Percentiles rank a stretch among this genome's conserved stretches.
phyloP scores from a whole-genome alignment of 1,139 yeast genomes.

The Magnusiomyces starmeri region DNA sequence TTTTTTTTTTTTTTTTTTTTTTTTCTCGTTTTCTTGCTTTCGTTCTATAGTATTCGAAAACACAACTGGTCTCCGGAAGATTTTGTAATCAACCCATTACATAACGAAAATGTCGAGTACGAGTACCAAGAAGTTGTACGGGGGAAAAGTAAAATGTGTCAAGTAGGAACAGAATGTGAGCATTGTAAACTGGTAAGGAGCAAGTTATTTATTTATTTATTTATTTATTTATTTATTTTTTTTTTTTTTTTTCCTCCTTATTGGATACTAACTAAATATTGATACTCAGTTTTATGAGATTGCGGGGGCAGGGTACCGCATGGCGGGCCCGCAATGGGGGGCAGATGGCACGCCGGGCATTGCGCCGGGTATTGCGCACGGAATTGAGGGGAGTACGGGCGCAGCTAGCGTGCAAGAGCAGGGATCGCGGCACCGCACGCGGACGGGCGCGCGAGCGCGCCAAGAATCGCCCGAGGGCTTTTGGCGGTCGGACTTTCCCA shows the following conservation, averaged over 20 bases:
- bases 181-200: not conserved
- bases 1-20: too few species aligned
- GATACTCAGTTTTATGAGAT: constrained; percentile 1
- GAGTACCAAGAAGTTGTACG: not conserved
- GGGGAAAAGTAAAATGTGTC: not conserved
- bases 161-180: not conserved
- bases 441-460: not conserved
- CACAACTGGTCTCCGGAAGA: constrained; percentile 2
- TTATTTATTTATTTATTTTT: not conserved
- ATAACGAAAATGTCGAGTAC: not conserved
- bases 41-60: too few species aligned
- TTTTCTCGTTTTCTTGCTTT: too few species aligned
- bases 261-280: too few species aligned
- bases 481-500: constrained; percentile 31
- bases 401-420: not conserved
- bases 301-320: not conserved
- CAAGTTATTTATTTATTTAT: not conserved
- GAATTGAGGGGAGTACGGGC: too few species aligned
- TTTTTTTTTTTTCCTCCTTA: too few species aligned
- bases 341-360: too few species aligned
- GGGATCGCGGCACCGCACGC: not conserved
- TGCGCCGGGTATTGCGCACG: too few species aligned
- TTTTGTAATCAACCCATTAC: not conserved
- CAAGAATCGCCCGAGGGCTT: constrained; percentile 30
- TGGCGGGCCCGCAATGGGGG: constrained; percentile 1